Base-by-base conservation (phyloP, 2,329 filamentous ascomycete genomes). In the Sporothrix dimorphospora region DNA sequence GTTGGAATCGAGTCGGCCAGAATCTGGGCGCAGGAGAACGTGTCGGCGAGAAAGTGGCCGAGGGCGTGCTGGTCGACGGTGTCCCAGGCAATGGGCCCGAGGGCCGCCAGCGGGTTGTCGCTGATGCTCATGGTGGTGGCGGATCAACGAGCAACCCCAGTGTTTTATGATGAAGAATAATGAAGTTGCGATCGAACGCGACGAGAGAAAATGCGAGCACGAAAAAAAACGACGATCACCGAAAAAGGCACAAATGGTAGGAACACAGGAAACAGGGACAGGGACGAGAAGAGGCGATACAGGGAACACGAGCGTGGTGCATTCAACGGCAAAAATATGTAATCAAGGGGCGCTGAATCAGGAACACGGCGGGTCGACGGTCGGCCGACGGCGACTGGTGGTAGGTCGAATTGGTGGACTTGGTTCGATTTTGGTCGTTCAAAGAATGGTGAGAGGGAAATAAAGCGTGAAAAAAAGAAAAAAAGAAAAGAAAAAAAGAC, bases 31-130 rank as follows among this genome's bases (percentile, higher is more conserved):
- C 57, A 47, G 19, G 72, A 21, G 57, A 76, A 73, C 1, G 73
- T 75, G 34, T 73, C 70, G 53, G 34, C n/a, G n/a, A 76, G 66
- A 51, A 74, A 73, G 19, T 55, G 16, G n/a, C 47, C 45, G 21
- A 76, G 73, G 19, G 42, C 38, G 38, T 42, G 40, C 45, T 38
- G 53, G 47, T 76, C 73, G 76, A 81, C 73, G 73, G 77, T 79
- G 55, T 82, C 80, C 83, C 85, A 89, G 30, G 85, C 80, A 67
- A 84, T 81, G 8, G 87, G 86, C 19, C 82, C 81, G 14, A 90
- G 84, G 40, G 82, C 82, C 78, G 86, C 83, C 73, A 90, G 84
- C 16, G 85, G 83, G 45, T 85, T 82, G 73, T 21, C 30, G 51
- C 27, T 24, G 34, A 42, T 53, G 34, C 5, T 47, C 67, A 57